Evolutionary conservation across 257 asterid species (phyloP).

Genomic region (Cinchona pubescens): DNA sequence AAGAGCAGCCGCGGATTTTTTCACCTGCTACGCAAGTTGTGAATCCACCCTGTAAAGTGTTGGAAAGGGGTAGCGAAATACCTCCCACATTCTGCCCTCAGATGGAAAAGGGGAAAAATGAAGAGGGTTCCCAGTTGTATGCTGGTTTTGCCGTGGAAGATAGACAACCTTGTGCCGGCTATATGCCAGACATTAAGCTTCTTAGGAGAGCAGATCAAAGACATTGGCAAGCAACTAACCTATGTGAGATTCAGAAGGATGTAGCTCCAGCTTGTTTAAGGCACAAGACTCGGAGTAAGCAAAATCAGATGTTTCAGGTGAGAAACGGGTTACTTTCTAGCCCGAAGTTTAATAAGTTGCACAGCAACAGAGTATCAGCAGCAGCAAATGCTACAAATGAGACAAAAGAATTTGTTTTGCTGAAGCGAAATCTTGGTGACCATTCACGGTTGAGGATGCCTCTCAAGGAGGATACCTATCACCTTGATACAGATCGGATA

Average conservation of each 20-base stretch:
- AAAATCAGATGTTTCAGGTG: constrained; percentile 36
- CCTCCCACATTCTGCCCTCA: constrained; percentile 29
- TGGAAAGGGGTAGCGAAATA: constrained; percentile 32
- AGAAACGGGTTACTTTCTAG: constrained; percentile 40
- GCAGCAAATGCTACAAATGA: constrained; percentile 28
- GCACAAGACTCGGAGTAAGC: constrained; percentile 31
- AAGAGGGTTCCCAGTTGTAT: constrained; percentile 15
- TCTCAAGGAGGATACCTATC: constrained; percentile 31
- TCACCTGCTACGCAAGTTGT: constrained; percentile 33
- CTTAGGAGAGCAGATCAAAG: constrained; percentile 30
- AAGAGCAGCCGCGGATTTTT: constrained; percentile 28
- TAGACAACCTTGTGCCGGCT: constrained; percentile 23
- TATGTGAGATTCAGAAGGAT: constrained; percentile 29
- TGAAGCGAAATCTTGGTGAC: constrained; percentile 30
- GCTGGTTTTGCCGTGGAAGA: constrained; percentile 19
- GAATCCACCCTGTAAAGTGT: constrained; percentile 35
- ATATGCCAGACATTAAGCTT: constrained; percentile 27
- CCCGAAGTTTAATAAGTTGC: constrained; percentile 32
- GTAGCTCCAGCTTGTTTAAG: constrained; percentile 28
- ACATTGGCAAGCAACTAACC: constrained; percentile 31
- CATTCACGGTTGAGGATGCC: constrained; percentile 31
- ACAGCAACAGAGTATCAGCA: constrained; percentile 26
- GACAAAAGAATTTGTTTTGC: constrained; percentile 31
- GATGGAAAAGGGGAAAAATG: constrained; percentile 31
- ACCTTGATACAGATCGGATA: constrained; percentile 49